Evolutionary conservation across 208 protist genomes (phyloP).

Genomic region (Trypanosoma vivax): DNA sequence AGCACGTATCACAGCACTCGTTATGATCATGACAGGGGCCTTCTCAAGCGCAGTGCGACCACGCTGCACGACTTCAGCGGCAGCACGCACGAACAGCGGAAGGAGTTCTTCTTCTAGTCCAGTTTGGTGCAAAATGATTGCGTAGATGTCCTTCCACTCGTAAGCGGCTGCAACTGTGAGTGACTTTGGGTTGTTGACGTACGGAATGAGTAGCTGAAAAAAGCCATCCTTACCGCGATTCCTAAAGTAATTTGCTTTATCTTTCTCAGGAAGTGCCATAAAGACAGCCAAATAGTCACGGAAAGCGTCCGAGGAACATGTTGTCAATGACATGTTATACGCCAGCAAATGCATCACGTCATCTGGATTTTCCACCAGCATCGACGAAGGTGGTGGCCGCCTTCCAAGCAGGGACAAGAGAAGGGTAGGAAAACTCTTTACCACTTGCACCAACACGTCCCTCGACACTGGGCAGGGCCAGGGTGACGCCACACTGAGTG

Average conservation of each 20-base stretch:
- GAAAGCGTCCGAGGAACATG: slow-evolving; percentile 22
- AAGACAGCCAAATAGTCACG: slow-evolving; percentile 59
- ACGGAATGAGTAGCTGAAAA: slow-evolving; percentile 54
- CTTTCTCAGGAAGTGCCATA: slow-evolving; percentile 26
- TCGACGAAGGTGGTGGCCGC: slow-evolving; percentile 23
- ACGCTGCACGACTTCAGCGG: slow-evolving; percentile 38
- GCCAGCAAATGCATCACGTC: slow-evolving; percentile 43
- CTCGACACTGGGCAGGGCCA: slow-evolving; percentile 30
- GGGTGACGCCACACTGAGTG: slow-evolving; percentile 25
- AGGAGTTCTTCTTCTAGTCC: slow-evolving; percentile 20
- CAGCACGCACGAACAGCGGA: slow-evolving; percentile 32
- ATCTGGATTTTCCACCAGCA: slow-evolving; percentile 32
- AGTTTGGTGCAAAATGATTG: slow-evolving; percentile 33
- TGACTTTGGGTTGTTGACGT: slow-evolving; percentile 61
- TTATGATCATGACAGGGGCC: slow-evolving; percentile 47
- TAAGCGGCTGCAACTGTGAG: slow-evolving; percentile 39
- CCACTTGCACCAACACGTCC: slow-evolving; percentile 35
- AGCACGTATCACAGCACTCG: slow-evolving; percentile 37
- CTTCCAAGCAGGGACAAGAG: slow-evolving; percentile 36
- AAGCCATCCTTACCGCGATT: slow-evolving; percentile 57
- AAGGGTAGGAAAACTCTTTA: slow-evolving; percentile 48
- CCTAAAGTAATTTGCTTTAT: slow-evolving; percentile 23
- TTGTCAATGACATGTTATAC: slow-evolving; percentile 74
- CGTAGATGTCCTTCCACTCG: slow-evolving; percentile 36
- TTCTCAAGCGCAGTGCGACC: slow-evolving; percentile 75